phyloP scores from a whole-genome alignment of 768 basidiomycete species.

The Rhizopogon vinicolor region DNA sequence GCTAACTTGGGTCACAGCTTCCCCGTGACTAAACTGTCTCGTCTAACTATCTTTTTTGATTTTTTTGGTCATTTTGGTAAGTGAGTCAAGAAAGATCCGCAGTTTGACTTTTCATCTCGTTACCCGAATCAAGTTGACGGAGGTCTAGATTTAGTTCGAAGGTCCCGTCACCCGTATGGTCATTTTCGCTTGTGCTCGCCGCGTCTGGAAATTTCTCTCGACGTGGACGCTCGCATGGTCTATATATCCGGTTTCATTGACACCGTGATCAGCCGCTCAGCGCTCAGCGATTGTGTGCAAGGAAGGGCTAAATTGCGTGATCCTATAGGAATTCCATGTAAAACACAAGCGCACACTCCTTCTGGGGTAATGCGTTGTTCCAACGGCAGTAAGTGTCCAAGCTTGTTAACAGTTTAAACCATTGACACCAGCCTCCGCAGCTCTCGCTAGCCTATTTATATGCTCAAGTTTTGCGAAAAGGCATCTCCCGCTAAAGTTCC shows the following conservation, averaged over 20 bases:
- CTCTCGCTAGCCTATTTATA: slow-evolving; percentile 1
- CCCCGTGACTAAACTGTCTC: no score
- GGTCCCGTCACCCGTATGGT: no score
- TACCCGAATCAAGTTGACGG: no score
- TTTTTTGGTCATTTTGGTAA: no score
- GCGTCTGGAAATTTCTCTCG: no score
- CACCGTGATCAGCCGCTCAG: neutral
- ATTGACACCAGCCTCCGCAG: neutral
- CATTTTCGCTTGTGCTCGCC: no score
- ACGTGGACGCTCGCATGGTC: no score
- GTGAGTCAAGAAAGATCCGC: no score
- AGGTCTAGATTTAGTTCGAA: no score
- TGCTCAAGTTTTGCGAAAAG: neutral
- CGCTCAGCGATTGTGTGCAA: neutral
- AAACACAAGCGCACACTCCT: neutral
- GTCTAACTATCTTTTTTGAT: no score
- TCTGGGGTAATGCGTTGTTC: neutral
- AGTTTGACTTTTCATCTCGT: no score
- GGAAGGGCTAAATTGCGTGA: slow-evolving; percentile 1
- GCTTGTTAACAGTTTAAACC: neutral
- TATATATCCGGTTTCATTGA: neutral
- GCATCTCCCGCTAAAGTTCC: neutral
- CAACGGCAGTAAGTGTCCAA: neutral
- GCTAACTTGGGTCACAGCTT: neutral
- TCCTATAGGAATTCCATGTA: neutral